Evolutionary conservation across 148 eudicot species (phyloP).

Genomic region (Rhododendron molle): DNA sequence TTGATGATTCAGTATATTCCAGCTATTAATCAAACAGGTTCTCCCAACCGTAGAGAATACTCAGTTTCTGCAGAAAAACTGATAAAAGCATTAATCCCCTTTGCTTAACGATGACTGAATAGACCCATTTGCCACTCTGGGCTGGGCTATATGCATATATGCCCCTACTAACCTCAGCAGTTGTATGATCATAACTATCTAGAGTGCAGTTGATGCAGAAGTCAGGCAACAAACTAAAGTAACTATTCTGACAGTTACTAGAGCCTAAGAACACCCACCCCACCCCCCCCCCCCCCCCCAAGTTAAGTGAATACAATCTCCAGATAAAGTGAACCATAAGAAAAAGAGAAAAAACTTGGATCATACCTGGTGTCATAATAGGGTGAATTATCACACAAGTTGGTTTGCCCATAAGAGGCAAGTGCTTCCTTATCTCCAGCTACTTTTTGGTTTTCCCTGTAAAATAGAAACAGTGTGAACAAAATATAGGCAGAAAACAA

Average conservation of each 20-base stretch:
- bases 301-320: too few species aligned
- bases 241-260: background rate
- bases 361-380: conserved; percentile 51
- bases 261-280: too few species aligned
- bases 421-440: conserved; percentile 27
- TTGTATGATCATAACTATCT: background rate
- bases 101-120: background rate
- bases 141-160: background rate
- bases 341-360: background rate
- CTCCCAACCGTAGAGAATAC: background rate
- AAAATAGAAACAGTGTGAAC: conserved; percentile 11
- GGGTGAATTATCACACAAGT: conserved; percentile 26
- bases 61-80: background rate
- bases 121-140: background rate
- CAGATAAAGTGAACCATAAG: background rate
- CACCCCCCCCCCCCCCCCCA: too few species aligned
- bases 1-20: background rate
- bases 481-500: background rate
- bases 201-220: background rate
- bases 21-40: background rate
- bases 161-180: background rate
- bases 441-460: conserved; percentile 33
- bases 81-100: background rate
- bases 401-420: conserved; percentile 20
- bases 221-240: background rate